Evolutionary conservation across 177 flowering plant species (phyloP), one percentile per base, ranked within the genome.

Genomic region (Tripterygium wilfordii): DNA sequence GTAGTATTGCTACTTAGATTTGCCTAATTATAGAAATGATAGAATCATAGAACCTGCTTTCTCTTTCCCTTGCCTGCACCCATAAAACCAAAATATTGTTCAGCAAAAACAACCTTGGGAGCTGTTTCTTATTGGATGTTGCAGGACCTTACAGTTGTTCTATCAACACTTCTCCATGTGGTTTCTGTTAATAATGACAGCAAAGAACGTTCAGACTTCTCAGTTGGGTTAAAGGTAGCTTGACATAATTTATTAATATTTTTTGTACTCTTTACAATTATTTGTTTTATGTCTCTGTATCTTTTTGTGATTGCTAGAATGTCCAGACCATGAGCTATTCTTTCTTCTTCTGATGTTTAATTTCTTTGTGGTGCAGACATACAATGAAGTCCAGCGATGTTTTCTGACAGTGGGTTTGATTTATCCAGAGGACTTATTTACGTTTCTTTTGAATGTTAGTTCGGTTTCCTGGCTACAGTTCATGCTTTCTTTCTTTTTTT

Each of bases 331-430:
- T n/a, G 16, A 25, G 14, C 3, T 8, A 20, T 30, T 30, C 12
- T 7, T 30, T 30, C 33, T 30, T 30, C 8, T 30, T 30, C 33
- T 30, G 33, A 30, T 12, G 7, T 30, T 12, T 6, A 30, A 30
- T 30, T 30, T 42, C 36, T 28, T 10, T 49, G 40, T 55, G 37
- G 31, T 49, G 71, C 96, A 94, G 97, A 85, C 89, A 14, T 94
- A 89, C 54, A 94, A 94, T 75, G 88, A 82, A 74, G 83, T 89
- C 57, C 99, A 87, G 54, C 99, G 71, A 54, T 94, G 99, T 63
- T 89, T 86, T 70, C 71, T 94, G 61, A 79, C 88, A 10, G 88
- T 87, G 58, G 99, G 97, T 24, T 36, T 68, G 54, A 78, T 89
- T n/a, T 89, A 94, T 52, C 80, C 94, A 20, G 95, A 82, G 69